phyloP scores from a whole-genome alignment of 2,329 filamentous ascomycete genomes.

The Neopestalotiopsis sp. region DNA sequence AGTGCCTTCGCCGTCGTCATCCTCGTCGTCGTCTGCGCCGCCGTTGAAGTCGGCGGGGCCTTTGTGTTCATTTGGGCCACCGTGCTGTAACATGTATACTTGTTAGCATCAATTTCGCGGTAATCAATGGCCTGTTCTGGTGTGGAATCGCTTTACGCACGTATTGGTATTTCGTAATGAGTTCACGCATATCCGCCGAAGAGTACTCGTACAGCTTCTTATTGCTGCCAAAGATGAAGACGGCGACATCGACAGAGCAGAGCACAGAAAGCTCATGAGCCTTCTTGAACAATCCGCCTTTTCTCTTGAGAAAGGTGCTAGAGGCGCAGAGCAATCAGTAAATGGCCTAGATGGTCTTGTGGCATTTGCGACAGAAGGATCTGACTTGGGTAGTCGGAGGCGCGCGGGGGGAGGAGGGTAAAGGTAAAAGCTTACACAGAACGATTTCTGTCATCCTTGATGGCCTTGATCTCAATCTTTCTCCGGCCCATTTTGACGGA shows the following conservation, averaged over 20 bases:
- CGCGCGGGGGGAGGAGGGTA: conserved; percentile 13
- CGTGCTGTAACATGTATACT: conserved; percentile 67
- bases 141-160: conserved; percentile 59
- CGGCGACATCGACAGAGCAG: conserved; percentile 96
- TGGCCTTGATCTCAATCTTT: conserved; percentile 99
- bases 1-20: conserved; percentile 76
- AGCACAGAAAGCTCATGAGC: conserved; percentile 97
- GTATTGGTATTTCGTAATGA: conserved; percentile 87
- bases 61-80: conserved; percentile 93
- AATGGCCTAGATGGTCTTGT: conserved; percentile 16
- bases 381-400: conserved; percentile 6
- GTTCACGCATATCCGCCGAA: conserved; percentile 89
- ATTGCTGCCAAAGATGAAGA: conserved; percentile 98
- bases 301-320: conserved; percentile 97
- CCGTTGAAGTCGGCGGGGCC: conserved; percentile 91
- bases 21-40: conserved; percentile 84
- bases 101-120: neutral
- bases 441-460: conserved; percentile 97
- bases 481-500: conserved; percentile 80
- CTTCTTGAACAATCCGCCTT: conserved; percentile 99
- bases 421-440: conserved; percentile 76
- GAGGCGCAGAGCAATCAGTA: conserved; percentile 25
- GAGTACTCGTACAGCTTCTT: conserved; percentile 99
- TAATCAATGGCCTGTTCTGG: conserved; percentile 18
- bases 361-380: conserved; percentile 21